Base-by-base conservation (phyloP, 371 early-diverging fungal species). In the Zychaea mexicana region DNA sequence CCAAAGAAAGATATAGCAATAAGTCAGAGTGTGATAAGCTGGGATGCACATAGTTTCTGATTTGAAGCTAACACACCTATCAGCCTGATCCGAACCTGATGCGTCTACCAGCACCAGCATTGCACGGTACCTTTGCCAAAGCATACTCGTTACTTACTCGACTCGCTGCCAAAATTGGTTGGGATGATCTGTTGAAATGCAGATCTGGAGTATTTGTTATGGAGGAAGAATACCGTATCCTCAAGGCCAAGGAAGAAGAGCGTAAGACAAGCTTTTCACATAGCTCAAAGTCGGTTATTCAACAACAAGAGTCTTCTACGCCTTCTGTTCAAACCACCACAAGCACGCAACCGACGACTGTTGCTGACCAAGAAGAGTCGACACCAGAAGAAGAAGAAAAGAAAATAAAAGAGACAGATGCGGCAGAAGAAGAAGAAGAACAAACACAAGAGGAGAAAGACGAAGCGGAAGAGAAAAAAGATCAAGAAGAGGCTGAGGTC, bases 181-280 rank as follows among this genome's bases (percentile, higher is more conserved):
- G 98, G 98, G 97, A 98, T 64, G 96, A 96, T 66, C 78, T 98
- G 46, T 81, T 98, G 49, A 82, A 84, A 60, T 90, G 88, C 57
- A 84, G 98, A 42, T 93, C 95, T 13, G 69, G 80, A 47, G 95
- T 92, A 15, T 98, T 98, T 79, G 97, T 98, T 9, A 98, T 98
- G 98, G 98, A 98, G 62, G 98, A 97, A 64, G 98, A 98, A 74
- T 98, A 98, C 68, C 78, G 95, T 28, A 82, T 86, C 75, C 87
- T 86, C 57, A 89, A 88, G 67, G 83, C 85, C 36, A 83, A 80
- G 24, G 88, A 90, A 42, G 88, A 87, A 53, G 82, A 80, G 57
- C 73, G 73, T 36, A 80, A 72, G 55, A 72, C 65, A 27, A 83
- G 71, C 60, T 46, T 59, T 38, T 69, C 74, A 7, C 36, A 47